A percentile compares a stretch with the other conserved stretches of the same genome.
Evolutionary conservation across 495 filamentous ascomycete species (phyloP).

Genomic region (Endocarpon pusillum): DNA sequence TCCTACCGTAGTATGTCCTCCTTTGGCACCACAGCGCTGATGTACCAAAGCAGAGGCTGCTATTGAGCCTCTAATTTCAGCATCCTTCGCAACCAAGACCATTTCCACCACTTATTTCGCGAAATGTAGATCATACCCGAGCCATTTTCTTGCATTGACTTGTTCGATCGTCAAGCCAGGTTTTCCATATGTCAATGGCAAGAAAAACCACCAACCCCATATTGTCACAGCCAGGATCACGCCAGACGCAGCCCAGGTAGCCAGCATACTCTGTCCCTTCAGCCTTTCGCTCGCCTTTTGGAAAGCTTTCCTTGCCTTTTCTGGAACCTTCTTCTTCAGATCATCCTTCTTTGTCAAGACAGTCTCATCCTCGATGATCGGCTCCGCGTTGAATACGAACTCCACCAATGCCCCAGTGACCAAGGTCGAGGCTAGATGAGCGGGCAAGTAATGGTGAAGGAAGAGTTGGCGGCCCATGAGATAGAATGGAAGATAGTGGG

Average conservation of each 20-base stretch:
- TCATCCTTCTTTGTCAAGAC: constrained; percentile 31
- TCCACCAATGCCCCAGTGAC: constrained; percentile 93
- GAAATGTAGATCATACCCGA: constrained; percentile 95
- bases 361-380: constrained; percentile 32
- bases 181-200: constrained; percentile 86
- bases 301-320: constrained; percentile 28
- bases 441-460: constrained; percentile 65
- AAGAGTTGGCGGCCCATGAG: constrained; percentile 62
- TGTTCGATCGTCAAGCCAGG: constrained; percentile 73
- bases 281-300: constrained; percentile 63
- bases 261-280: constrained; percentile 58
- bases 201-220: constrained; percentile 80
- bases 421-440: constrained; percentile 80
- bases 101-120: constrained; percentile 62
- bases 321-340: constrained; percentile 30
- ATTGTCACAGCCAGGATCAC: constrained; percentile 53
- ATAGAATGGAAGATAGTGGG: constrained; percentile 60
- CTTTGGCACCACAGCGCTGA: too few species aligned
- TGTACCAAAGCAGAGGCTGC: too few species aligned
- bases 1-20: too few species aligned
- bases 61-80: too few species aligned
- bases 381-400: constrained; percentile 86
- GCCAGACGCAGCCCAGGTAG: constrained; percentile 56
- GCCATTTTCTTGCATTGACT: constrained; percentile 79
- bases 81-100: too few species aligned